Evolutionary conservation across 1,284 basidiomycete genomes (phyloP).

Genomic region (Ustilago bromivora): DNA sequence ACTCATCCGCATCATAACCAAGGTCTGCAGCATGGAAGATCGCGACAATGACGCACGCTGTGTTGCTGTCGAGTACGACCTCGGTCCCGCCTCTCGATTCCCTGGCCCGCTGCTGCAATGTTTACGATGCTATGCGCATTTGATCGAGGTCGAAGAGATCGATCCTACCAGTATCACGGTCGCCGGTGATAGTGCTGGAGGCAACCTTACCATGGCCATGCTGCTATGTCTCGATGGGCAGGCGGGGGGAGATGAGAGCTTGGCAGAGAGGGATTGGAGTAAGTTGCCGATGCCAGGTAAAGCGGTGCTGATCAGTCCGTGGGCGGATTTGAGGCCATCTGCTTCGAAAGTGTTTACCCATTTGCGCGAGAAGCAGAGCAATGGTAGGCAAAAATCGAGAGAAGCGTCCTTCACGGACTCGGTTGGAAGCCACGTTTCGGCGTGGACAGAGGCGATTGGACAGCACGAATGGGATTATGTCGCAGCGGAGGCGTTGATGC

Average conservation of each 20-base stretch:
- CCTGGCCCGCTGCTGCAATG: conserved; percentile 64
- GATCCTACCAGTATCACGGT: conserved; percentile 58
- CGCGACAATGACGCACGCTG: conserved; percentile 54
- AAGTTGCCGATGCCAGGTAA: conserved; percentile 63
- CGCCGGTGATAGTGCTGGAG: conserved; percentile 68
- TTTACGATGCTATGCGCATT: conserved; percentile 67
- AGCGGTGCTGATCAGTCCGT: conserved; percentile 66
- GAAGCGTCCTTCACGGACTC: background rate
- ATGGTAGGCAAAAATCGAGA: background rate
- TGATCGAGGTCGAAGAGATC: conserved; percentile 64
- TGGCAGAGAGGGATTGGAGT: conserved; percentile 63
- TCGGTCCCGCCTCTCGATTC: conserved; percentile 61
- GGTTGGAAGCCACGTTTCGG: conserved; percentile 18
- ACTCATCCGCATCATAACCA: conserved; percentile 63
- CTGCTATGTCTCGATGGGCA: conserved; percentile 63
- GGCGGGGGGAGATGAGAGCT: conserved; percentile 29
- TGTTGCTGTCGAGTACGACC: conserved; percentile 67
- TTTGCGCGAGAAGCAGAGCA: conserved; percentile 36
- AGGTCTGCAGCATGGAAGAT: conserved; percentile 47
- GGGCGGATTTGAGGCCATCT: conserved; percentile 64
- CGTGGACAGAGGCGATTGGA: conserved; percentile 54
- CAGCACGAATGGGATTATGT: conserved; percentile 67
- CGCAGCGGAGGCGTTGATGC: conserved; percentile 63
- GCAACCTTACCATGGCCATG: conserved; percentile 63
- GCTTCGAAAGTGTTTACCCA: conserved; percentile 51